A percentile compares a stretch with the other conserved stretches of the same genome.
Evolutionary conservation across 768 basidiomycete genomes (phyloP).

Genomic region (Leucosporidium yakuticum): DNA sequence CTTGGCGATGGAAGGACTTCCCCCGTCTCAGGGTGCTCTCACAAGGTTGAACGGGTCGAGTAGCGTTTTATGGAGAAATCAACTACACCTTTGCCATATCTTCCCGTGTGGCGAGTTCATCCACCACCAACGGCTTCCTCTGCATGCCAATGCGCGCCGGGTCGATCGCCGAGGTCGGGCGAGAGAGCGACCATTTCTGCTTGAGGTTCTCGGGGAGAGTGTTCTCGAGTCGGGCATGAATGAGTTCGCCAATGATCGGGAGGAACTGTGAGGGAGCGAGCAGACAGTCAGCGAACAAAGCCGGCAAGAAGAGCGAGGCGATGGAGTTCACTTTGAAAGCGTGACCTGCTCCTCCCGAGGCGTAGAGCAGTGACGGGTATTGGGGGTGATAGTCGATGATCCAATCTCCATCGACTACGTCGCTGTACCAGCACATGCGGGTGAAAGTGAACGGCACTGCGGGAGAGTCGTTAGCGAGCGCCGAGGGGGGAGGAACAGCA

Average conservation of each 20-base stretch:
- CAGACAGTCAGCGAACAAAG: not conserved
- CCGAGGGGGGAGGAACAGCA: not conserved
- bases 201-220: not conserved
- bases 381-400: not conserved
- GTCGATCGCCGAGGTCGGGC: not conserved
- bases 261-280: not conserved
- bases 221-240: not conserved
- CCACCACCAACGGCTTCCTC: not conserved
- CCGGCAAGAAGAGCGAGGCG: not conserved
- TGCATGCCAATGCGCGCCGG: not conserved
- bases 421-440: slow-evolving; percentile 2
- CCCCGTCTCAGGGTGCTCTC: too few relatives aligned
- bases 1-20: too few relatives aligned
- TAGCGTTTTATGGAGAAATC: too few relatives aligned
- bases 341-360: not conserved
- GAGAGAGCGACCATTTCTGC: not conserved
- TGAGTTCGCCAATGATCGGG: not conserved
- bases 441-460: not conserved
- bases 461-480: not conserved
- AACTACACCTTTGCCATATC: too few relatives aligned
- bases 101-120: not conserved
- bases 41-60: too few relatives aligned
- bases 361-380: not conserved
- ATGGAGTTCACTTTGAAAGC: not conserved
- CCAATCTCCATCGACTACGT: not conserved